These are phyloP conservation scores for Mangifera indica DNA, from an alignment of 345 rosid genomes.

Conservation along the genomic window DNA sequence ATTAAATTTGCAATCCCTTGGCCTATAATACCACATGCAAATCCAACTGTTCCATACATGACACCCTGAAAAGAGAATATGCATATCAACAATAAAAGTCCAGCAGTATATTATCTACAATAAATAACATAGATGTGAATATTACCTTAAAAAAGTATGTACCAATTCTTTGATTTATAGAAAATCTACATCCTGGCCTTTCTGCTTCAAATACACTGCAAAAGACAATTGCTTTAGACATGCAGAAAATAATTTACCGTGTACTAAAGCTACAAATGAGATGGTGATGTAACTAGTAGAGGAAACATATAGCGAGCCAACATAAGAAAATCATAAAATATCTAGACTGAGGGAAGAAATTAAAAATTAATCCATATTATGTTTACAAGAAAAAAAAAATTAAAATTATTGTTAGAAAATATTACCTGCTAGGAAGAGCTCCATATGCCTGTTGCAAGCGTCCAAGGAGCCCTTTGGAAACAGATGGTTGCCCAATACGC, in stretches of 20 bases:
- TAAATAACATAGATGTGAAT: neutral
- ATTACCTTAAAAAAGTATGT: constrained; percentile 74
- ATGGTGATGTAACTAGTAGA: neutral
- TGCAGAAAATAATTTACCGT: neutral
- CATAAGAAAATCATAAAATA: neutral
- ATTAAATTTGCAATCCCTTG: constrained; percentile 93
- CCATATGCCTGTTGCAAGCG: constrained; percentile 60
- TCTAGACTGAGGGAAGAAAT: neutral
- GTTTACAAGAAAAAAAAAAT: neutral
- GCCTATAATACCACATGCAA: constrained; percentile 87
- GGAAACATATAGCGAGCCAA: neutral
- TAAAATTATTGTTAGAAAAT: neutral
- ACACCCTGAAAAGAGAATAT: constrained; percentile 55
- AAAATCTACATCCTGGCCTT: constrained; percentile 74
- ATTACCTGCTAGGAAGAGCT: constrained; percentile 93
- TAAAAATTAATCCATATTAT: neutral
- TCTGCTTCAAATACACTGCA: constrained; percentile 84
- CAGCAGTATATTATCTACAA: neutral
- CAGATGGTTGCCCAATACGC: constrained; percentile 68
- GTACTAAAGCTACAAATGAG: neutral
- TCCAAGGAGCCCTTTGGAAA: constrained; percentile 66
- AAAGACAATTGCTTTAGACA: constrained; percentile 18
- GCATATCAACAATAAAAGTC: neutral
- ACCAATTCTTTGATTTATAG: constrained; percentile 65
- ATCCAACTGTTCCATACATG: constrained; percentile 84